Evolutionary conservation across 371 early-diverging fungal species (phyloP).

Genomic region (Mortierella sp.): DNA sequence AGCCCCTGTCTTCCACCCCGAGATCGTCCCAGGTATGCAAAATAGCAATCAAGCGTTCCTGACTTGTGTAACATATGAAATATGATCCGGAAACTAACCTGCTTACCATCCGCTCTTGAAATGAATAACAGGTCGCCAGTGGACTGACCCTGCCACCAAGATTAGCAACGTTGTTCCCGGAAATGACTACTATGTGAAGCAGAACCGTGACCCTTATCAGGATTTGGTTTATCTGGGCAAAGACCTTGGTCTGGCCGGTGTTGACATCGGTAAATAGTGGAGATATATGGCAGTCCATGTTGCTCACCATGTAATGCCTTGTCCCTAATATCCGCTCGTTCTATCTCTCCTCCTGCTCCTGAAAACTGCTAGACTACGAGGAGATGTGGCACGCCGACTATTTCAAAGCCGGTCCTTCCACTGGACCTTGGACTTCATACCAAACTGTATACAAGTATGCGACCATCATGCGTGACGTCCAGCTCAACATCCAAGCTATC

Average conservation of each 20-base stretch:
- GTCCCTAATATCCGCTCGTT: background rate
- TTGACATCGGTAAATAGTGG: conserved; percentile 46
- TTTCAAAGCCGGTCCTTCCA: conserved; percentile 31
- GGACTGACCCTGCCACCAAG: conserved; percentile 44
- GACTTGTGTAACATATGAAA: background rate
- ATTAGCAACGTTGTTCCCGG: conserved; percentile 36
- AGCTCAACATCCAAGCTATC: conserved; percentile 44
- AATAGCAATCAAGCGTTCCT: background rate
- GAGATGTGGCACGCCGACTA: conserved; percentile 56
- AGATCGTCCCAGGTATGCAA: conserved; percentile 39
- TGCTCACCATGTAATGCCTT: background rate
- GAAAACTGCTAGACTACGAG: conserved; percentile 49
- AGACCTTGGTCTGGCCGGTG: conserved; percentile 53
- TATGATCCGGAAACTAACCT: background rate
- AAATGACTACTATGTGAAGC: conserved; percentile 32
- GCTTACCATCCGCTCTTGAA: background rate
- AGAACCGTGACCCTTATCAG: conserved; percentile 54
- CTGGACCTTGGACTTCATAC: conserved; percentile 50
- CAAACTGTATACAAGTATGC: conserved; percentile 54
- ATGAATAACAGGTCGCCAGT: conserved; percentile 7
- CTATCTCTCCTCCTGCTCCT: background rate
- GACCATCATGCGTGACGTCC: conserved; percentile 51
- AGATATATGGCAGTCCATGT: no score
- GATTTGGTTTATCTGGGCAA: conserved; percentile 53
- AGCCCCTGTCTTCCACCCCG: conserved; percentile 46